Conservation (phyloP, 192 early-diverging fungal genomes). For the Phlyctochytrium planicorne region DNA sequence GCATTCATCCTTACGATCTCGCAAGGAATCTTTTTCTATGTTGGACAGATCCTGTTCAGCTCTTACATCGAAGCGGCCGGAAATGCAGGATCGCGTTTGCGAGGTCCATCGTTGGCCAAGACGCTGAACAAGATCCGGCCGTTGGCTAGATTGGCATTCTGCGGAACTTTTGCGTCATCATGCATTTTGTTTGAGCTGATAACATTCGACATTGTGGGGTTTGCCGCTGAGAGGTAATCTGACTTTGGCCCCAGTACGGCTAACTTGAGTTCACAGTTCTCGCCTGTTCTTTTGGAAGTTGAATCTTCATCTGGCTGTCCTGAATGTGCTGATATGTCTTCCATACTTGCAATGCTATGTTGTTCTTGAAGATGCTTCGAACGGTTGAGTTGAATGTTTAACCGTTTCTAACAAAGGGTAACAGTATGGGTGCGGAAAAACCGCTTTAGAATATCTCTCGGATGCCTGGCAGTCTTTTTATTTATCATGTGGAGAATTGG, state of each 20-base stretch:
- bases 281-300: slow-evolving; percentile 3
- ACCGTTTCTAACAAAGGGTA: too few relatives aligned
- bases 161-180: neutral
- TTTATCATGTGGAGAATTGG: slow-evolving; percentile 3
- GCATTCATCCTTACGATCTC: neutral
- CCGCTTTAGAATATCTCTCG: neutral
- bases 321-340: neutral
- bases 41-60: slow-evolving; percentile 1
- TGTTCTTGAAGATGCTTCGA: neutral
- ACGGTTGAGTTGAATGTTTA: neutral
- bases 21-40: neutral
- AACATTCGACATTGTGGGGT: neutral
- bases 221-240: neutral
- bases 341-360: slow-evolving; percentile 1
- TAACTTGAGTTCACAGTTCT: neutral
- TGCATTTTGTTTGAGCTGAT: slow-evolving; percentile 9
- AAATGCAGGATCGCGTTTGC: neutral
- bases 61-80: neutral
- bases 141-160: neutral
- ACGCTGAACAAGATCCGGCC: neutral
- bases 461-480: neutral
- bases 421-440: neutral
- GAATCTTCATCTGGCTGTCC: neutral
- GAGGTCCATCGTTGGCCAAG: neutral
- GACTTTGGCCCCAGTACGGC: neutral